Percentiles rank a stretch among this genome's conserved stretches.
These are phyloP conservation scores for Besnoitia besnoiti DNA, from an alignment of 169 alveolate species.

Conservation along the genomic window DNA sequence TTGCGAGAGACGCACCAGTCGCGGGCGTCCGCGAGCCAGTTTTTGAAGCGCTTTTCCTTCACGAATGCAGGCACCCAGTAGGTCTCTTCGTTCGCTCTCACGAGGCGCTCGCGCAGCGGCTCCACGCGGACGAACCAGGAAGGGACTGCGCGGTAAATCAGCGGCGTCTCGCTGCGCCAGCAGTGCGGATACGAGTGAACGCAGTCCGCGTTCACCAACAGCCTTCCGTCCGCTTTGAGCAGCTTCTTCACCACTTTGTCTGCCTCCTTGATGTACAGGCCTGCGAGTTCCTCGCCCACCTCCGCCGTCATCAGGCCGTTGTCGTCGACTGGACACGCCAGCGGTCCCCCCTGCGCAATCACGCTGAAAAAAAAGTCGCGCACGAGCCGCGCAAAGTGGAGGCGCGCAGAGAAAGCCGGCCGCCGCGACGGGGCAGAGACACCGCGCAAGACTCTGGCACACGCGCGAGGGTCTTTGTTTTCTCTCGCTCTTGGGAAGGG, in stretches of 20 bases:
- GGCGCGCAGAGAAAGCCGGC: too few species aligned
- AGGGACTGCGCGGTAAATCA: constrained; percentile 97
- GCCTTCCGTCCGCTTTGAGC: constrained; percentile 85
- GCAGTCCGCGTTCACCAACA: constrained; percentile 81
- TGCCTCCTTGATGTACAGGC: constrained; percentile 94
- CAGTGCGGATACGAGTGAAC: constrained; percentile 98
- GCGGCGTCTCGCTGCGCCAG: constrained; percentile 99
- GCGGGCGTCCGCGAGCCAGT: constrained; percentile 98
- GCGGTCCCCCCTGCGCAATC: constrained; percentile 36
- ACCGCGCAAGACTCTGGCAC: too few species aligned
- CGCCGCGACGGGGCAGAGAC: too few species aligned
- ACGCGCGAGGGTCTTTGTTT: too few species aligned
- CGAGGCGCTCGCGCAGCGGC: constrained; percentile 89
- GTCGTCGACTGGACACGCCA: constrained; percentile 66
- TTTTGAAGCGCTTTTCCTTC: constrained; percentile 97
- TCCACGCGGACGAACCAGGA: constrained; percentile 99
- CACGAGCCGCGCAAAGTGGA: too few species aligned
- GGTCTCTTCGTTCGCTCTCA: constrained; percentile 89
- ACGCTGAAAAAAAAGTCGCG: too few species aligned
- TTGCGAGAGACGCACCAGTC: constrained; percentile 99
- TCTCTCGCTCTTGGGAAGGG: too few species aligned
- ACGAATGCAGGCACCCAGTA: constrained; percentile 96
- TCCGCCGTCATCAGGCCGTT: constrained; percentile 49
- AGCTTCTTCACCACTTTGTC: constrained; percentile 90
- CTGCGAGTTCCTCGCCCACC: constrained; percentile 80